Evolutionary conservation across 2,329 filamentous ascomycete species (phyloP).

Genomic region (Salinomyces thailandicus): DNA sequence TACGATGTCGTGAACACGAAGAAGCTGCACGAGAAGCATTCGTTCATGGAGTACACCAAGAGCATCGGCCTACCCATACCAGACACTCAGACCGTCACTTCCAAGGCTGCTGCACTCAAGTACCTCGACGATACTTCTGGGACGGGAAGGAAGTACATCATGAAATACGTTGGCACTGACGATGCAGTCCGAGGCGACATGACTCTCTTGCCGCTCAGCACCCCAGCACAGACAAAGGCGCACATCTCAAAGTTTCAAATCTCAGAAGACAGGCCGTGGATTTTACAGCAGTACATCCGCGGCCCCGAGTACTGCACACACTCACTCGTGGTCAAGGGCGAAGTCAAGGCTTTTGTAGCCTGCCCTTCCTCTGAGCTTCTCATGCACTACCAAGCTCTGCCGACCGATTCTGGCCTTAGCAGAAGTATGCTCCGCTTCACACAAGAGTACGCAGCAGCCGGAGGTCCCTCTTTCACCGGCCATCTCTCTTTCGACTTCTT

Average conservation of each 20-base stretch:
- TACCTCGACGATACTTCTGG: conserved; percentile 36
- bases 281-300: conserved; percentile 59
- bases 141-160: conserved; percentile 44
- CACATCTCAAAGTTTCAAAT: conserved; percentile 48
- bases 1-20: conserved; percentile 48
- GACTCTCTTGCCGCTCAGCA: conserved; percentile 52
- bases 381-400: conserved; percentile 57
- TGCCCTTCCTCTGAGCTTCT: conserved; percentile 53
- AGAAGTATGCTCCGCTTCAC: conserved; percentile 57
- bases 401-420: conserved; percentile 43
- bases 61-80: conserved; percentile 41
- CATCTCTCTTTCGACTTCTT: conserved; percentile 66
- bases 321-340: conserved; percentile 53
- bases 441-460: conserved; percentile 42
- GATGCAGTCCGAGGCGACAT: conserved; percentile 50
- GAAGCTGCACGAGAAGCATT: conserved; percentile 53
- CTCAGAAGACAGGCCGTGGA: conserved; percentile 47
- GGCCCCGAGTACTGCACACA: conserved; percentile 63
- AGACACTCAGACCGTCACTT: conserved; percentile 42
- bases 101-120: conserved; percentile 41
- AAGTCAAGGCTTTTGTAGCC: conserved; percentile 55
- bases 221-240: conserved; percentile 42
- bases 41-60: conserved; percentile 51
- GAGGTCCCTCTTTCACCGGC: conserved; percentile 48
- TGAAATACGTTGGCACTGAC: conserved; percentile 56